phyloP scores from a whole-genome alignment of 2,329 filamentous ascomycete genomes.

The Xylaria sp. region DNA sequence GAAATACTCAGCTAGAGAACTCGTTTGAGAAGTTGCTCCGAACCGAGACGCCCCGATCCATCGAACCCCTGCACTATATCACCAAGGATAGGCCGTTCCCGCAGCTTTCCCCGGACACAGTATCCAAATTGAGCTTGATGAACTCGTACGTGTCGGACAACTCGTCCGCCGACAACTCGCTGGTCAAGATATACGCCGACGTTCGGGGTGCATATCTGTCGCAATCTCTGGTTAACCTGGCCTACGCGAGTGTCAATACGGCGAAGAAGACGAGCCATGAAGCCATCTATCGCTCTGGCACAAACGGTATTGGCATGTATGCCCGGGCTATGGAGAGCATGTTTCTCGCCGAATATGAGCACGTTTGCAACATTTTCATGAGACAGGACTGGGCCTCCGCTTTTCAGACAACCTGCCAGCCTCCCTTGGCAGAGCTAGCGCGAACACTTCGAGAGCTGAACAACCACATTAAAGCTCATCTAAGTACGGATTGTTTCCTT shows the following conservation, averaged over 20 bases:
- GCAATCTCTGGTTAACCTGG: conserved; percentile 74
- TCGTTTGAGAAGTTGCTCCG: conserved; percentile 73
- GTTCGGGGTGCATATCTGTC: conserved; percentile 83
- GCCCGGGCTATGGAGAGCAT: conserved; percentile 81
- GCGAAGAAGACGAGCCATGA: conserved; percentile 75
- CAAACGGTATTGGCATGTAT: conserved; percentile 88
- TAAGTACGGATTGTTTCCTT: conserved; percentile 87
- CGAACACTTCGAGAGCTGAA: conserved; percentile 86
- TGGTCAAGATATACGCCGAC: conserved; percentile 79
- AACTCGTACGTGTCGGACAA: conserved; percentile 68
- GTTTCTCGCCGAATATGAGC: conserved; percentile 84
- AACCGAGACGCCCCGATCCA: conserved; percentile 68
- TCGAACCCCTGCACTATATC: conserved; percentile 88
- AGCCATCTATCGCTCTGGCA: conserved; percentile 79
- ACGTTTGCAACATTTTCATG: conserved; percentile 79
- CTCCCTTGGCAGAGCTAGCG: conserved; percentile 73
- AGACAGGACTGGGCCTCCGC: conserved; percentile 78
- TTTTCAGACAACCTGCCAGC: conserved; percentile 72
- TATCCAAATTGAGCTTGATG: conserved; percentile 71
- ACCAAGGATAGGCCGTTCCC: conserved; percentile 88
- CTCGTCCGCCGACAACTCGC: conserved; percentile 57
- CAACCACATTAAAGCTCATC: conserved; percentile 76
- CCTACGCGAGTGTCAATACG: conserved; percentile 78
- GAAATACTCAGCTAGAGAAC: conserved; percentile 76
- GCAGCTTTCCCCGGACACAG: conserved; percentile 67